Evolutionary conservation across 305 asterid species (phyloP).

Genomic region (Solanum hybrid): DNA sequence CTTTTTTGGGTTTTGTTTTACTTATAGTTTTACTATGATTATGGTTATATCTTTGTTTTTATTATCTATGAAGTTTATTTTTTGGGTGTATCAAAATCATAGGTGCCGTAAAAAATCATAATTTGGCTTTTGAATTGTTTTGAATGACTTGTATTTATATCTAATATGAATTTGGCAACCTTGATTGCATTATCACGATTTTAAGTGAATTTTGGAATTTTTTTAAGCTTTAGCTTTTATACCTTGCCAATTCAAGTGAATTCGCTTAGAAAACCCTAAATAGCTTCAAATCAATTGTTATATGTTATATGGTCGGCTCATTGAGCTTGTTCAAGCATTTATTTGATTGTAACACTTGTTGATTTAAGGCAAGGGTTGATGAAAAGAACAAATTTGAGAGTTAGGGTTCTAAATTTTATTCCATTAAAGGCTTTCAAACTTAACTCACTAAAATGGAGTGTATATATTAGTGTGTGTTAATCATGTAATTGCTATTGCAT

Average conservation of each 20-base stretch:
- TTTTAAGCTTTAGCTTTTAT: not conserved
- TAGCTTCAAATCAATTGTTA: no score
- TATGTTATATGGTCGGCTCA: no score
- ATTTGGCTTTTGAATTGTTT: slow-evolving; percentile 18
- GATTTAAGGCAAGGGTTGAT: no score
- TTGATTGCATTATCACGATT: not conserved
- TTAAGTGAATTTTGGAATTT: not conserved
- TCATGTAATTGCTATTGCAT: no score
- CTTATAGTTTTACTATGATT: not conserved
- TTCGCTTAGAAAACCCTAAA: not conserved
- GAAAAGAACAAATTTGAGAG: no score
- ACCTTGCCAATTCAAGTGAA: not conserved
- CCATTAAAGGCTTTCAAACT: no score
- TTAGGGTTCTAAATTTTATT: no score
- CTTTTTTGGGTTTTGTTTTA: not conserved
- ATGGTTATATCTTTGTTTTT: slow-evolving; percentile 9
- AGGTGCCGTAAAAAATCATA: slow-evolving; percentile 29
- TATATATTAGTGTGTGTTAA: no score
- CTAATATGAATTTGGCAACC: not conserved
- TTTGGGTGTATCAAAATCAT: slow-evolving; percentile 15
- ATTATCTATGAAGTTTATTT: not conserved
- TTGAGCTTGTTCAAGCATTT: no score
- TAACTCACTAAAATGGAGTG: no score
- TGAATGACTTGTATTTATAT: not conserved
- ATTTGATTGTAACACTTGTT: no score